Evolutionary conservation across 2,329 filamentous ascomycete genomes (phyloP).

Genomic region (Alternaria conjuncta): DNA sequence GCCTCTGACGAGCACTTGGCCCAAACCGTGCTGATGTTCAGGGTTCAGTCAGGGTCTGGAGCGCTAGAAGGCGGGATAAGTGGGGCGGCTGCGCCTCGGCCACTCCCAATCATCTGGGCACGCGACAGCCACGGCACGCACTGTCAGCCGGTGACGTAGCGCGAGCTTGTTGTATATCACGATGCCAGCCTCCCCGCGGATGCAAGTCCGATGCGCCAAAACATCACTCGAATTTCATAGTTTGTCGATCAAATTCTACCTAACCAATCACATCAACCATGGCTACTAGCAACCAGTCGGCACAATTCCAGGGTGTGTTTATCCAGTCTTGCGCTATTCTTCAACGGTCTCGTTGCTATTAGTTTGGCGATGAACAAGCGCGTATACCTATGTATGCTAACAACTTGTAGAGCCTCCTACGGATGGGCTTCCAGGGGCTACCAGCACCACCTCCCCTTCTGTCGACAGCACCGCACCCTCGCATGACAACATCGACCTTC

Average conservation of each 20-base stretch:
- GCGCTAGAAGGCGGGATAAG: conserved; percentile 2
- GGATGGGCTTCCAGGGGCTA: conserved; percentile 1
- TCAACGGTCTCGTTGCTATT: neutral
- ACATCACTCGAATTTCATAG: neutral
- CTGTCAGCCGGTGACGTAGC: conserved; percentile 22
- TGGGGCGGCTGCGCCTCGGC: conserved; percentile 2
- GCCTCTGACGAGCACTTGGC: conserved; percentile 4
- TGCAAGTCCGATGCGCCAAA: neutral
- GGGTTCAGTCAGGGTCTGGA: conserved; percentile 7
- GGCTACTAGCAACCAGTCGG: conserved; percentile 4
- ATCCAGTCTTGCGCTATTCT: neutral
- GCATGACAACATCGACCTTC: neutral
- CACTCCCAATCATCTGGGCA: conserved; percentile 12
- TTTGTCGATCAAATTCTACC: neutral
- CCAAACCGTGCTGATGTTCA: conserved; percentile 8
- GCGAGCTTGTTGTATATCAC: conserved; percentile 6
- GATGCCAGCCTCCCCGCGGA: neutral
- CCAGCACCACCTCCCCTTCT: neutral
- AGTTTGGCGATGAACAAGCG: neutral
- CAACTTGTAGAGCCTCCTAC: conserved; percentile 6
- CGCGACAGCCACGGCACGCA: conserved; percentile 11
- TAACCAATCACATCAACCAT: neutral
- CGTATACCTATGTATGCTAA: neutral
- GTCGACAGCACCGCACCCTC: neutral
- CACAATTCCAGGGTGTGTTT: conserved; percentile 16